Evolutionary conservation across 305 asterid species (phyloP), one percentile per base, ranked within the genome.

Genomic region (Fraxinus paxiana): DNA sequence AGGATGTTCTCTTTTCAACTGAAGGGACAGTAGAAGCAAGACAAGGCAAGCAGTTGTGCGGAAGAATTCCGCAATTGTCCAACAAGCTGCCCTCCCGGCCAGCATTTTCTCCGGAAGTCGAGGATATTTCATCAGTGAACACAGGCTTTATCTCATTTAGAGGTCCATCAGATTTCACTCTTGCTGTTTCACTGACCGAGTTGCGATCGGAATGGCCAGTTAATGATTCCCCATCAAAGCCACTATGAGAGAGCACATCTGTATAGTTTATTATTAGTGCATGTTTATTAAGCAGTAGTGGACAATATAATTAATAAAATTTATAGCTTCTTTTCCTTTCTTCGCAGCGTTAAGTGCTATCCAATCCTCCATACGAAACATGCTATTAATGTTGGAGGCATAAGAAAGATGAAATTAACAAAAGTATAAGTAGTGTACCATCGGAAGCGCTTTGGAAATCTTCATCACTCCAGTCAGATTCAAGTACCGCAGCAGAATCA

Each of bases 381-480:
- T 26, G 38, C 10, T 30, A 67, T 67, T 28, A 26, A 2, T 67
- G 9, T 67, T 28, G 20, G 17, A 63, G 33, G 72, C 15, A 4
- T 63, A 22, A 63, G 72, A 63, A 24, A 12, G 33, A 67, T 26
- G 38, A 67, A 28, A 30, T 67, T 13, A 26, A 10, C 37, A 12
- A 28, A 30, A 18, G 70, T 61, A 22, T 8, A 67, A 28, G 9
- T 31, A 22, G 31, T 79, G 6, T 86, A 96, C 99, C 99, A 87
- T 96, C 99, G 4, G 98, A 92, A 61, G 91, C 89, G 63, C 98
- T 94, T 72, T 89, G 97, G 85, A 90, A 96, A 84, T 96, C 99
- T 48, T 96, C 99, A 28, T 96, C 99, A 30, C 98, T 94, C 86
- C 93, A 91, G 77, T 96, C 99, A 2, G 96, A 92, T 56, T 96